Evolutionary conservation across 352 stramenopile genomes (phyloP), one percentile per base, ranked within the genome.

Genomic region (Phytophthora nicotianae): DNA sequence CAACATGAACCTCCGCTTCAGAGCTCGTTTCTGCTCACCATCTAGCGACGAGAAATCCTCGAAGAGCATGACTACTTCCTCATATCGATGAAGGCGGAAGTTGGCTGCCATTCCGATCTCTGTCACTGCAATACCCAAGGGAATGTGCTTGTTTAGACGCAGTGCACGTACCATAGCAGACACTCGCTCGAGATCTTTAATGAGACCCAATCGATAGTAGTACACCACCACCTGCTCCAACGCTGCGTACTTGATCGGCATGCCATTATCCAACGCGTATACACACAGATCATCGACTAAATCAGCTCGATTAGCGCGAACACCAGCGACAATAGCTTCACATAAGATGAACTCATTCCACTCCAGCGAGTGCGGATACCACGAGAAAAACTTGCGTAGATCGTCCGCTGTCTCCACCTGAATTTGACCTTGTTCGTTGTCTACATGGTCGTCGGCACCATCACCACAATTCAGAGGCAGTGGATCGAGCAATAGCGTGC

Each of bases 41-140:
- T 93, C 82, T 5, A 75, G 65, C 16, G 72, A 60, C 5, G 77
- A 72, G 50, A 93, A 93, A 63, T 91, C 84, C 59, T 93, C 84
- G 50, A 93, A 91, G 3, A 93, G 58, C 20, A 89, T 66, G 11
- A 84, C 64, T 7, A 85, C 82, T 68, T 91, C 84, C 24, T 88
- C 61, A 32, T 80, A 81, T 3, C 81, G 74, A 20, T 70, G 66
- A 24, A 93, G 68, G 3, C 78, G 80, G 2, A 79, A 53, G 47
- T 90, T 93, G 20, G 81, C 78, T 38, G 76, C 57, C 79, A 93
- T 93, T 29, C 80, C 84, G 41, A 93, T 83, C 57, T 93, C 84
- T 14, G 76, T 91, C 29, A 93, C 62, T 35, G 80, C 67, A 19
- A 93, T 87, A 10, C 84, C 84, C 1, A 93, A 61, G 40, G 77